Base-by-base conservation (phyloP, 2,329 filamentous ascomycete genomes). In the Stemphylium lycopersici region DNA sequence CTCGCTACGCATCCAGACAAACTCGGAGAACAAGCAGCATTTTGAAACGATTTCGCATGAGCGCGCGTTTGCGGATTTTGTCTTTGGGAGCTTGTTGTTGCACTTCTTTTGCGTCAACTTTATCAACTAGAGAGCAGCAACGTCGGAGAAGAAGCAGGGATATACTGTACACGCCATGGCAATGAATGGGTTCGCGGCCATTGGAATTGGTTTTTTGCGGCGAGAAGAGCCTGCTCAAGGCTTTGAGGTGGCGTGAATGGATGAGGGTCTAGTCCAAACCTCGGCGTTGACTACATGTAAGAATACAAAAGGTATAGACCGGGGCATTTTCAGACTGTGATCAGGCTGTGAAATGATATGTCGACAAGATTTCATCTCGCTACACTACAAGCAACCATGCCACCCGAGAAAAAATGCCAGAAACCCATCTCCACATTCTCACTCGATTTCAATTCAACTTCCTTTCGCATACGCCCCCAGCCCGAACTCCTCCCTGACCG, bases 71-170 rank as follows among this genome's bases (percentile, higher is more conserved):
- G 93, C 95, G 72, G 95, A 99, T 79, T 99, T 90, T 74, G 84
- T 99, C 56, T 91, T 97, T 67, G 95, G 93, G 75, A 97, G 93
- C 77, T 77, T 99, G 76, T 91, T 98, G 74, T 80, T 98, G 76
- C 95, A 99, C 81, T 96, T 98, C 81, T 99, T 99, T 83, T 97
- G 93, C 79, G 87, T 98, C 76, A 99, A 99, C 84, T 99, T 99
- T 78, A 98, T 99, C 82, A 99, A 99, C 84, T 99, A 38, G 12
- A 12, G n/a, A n/a, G n/a, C n/a, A n/a, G 2, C 8, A 22, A 6
- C 5, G 20, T 24, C 6, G 10, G 38, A 3, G 22, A 4, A 13
- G 18, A 26, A 20, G 7, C 8, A 18, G 4, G 10, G 31, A 45
- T 20, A 18, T 5, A 11, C 13, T n/a, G n/a, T n/a, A n/a, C n/a